Evolutionary conservation across 2,329 filamentous ascomycete genomes (phyloP), one percentile per base, ranked within the genome.

Genomic region (Aureobasidium sp.): DNA sequence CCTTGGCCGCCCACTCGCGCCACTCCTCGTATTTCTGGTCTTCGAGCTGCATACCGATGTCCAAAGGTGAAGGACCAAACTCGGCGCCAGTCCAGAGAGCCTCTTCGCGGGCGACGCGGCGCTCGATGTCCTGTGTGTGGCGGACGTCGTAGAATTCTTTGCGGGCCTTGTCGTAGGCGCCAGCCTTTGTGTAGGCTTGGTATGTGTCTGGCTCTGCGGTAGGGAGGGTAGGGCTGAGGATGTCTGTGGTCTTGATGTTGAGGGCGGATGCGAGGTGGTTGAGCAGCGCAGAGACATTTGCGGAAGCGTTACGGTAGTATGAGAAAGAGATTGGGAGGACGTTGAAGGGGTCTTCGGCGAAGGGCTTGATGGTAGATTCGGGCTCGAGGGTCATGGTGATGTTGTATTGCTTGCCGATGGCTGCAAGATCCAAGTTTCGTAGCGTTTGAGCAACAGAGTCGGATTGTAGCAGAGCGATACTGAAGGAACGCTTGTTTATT

Each of bases 71-170:
- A 75, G 87, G 89, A 73, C 91, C 91, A 73, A 97, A 97, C 80
- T 91, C 91, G 56, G 92, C 92, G 59, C 94, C 94, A 6, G 89
- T 87, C 69, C 89, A 84, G 66, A 86, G 80, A 32, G 94, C 93
- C 76, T 99, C 94, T 77, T 99, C 94, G 55, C 85, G 81, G 8
- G 93, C 90, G 64, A 99, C 83, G 68, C 92, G 86, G 68, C 84
- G 82, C 77, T 93, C 86, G 52, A 96, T 84, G 67, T 97, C 92
- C 69, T 95, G 87, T 64, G 85, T 81, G 69, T 96, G 88, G 63
- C 94, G 88, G 66, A 93, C 77, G 50, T 82, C 79, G 78, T 99
- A 99, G 77, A 97, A 96, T 74, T 99, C 93, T 67, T 87, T 87
- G 64, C 94, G 89, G 8, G 89, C 92, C 61, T 81, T 78, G 75